Percentiles rank a stretch among this genome's conserved stretches.
These are phyloP conservation scores for Colletotrichum horii DNA, from an alignment of 2,329 filamentous ascomycete species.

Conservation along the genomic window DNA sequence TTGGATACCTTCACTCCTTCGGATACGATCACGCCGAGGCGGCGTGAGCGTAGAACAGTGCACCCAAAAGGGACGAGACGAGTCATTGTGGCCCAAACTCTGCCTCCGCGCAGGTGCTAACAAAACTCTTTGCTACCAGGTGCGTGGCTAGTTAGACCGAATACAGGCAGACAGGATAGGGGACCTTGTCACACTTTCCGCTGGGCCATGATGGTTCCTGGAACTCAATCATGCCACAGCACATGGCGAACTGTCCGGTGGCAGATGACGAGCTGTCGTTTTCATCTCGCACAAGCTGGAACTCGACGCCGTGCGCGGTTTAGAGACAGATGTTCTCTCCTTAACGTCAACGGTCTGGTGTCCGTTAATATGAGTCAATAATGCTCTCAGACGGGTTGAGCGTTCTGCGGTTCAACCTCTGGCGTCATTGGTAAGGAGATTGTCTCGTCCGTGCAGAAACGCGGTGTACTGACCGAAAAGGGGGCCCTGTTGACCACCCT, in stretches of 20 bases:
- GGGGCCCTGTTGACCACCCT: not conserved
- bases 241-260: not conserved
- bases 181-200: not conserved
- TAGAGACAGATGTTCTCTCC: not conserved
- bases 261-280: slow-evolving; percentile 7
- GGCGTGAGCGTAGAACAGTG: slow-evolving; percentile 14
- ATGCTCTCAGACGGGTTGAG: not conserved
- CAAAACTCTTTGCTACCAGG: not conserved
- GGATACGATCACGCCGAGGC: slow-evolving; percentile 18
- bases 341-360: not conserved
- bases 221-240: not conserved
- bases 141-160: not conserved
- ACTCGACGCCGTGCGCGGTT: not conserved
- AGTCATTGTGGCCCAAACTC: slow-evolving; percentile 15
- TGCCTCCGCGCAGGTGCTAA: not conserved
- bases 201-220: slow-evolving; percentile 5
- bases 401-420: not conserved
- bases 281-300: slow-evolving; percentile 10
- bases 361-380: not conserved
- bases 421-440: slow-evolving; percentile 4
- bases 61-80: not conserved
- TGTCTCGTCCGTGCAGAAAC: not conserved
- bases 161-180: not conserved
- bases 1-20: slow-evolving; percentile 15
- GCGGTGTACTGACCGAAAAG: not conserved